Evolutionary conservation across 2,329 filamentous ascomycete genomes (phyloP).

Genomic region (Phialocephala sp.): DNA sequence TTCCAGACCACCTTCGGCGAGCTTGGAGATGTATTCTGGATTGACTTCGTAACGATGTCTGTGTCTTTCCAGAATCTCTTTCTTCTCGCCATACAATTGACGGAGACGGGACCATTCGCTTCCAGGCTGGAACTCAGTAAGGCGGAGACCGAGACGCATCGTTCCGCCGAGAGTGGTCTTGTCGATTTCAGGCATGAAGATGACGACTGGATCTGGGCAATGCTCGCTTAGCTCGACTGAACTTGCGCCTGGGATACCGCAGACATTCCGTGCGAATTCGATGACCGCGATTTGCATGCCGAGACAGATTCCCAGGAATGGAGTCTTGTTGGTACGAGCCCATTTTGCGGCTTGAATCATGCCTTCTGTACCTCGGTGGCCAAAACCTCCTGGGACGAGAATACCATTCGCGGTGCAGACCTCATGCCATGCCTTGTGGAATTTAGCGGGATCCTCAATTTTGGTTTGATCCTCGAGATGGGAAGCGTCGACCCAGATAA

Average conservation of each 20-base stretch:
- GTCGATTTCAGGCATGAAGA: slow-evolving; percentile 92
- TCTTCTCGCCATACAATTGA: slow-evolving; percentile 69
- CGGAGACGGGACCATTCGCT: slow-evolving; percentile 82
- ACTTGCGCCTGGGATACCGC: slow-evolving; percentile 57
- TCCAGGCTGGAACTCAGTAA: slow-evolving; percentile 75
- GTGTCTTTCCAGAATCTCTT: slow-evolving; percentile 73
- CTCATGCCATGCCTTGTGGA: slow-evolving; percentile 84
- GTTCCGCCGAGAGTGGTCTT: slow-evolving; percentile 80
- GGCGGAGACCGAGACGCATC: slow-evolving; percentile 81
- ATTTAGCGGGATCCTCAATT: slow-evolving; percentile 69
- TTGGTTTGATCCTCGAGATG: slow-evolving; percentile 75
- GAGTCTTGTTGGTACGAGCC: slow-evolving; percentile 80
- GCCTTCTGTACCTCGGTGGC: slow-evolving; percentile 80
- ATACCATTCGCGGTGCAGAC: slow-evolving; percentile 71
- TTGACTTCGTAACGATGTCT: slow-evolving; percentile 93
- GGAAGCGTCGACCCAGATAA: slow-evolving; percentile 85
- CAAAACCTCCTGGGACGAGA: slow-evolving; percentile 68
- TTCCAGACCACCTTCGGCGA: slow-evolving; percentile 71
- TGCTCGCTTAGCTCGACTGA: slow-evolving; percentile 43
- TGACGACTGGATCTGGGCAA: slow-evolving; percentile 57
- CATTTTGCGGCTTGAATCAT: slow-evolving; percentile 90
- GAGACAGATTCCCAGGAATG: slow-evolving; percentile 88
- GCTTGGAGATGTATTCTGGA: slow-evolving; percentile 71
- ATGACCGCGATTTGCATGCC: slow-evolving; percentile 80
- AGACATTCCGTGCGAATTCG: slow-evolving; percentile 81